Evolutionary conservation across 257 asterid species (phyloP).

Genomic region (Solanum boliviense): DNA sequence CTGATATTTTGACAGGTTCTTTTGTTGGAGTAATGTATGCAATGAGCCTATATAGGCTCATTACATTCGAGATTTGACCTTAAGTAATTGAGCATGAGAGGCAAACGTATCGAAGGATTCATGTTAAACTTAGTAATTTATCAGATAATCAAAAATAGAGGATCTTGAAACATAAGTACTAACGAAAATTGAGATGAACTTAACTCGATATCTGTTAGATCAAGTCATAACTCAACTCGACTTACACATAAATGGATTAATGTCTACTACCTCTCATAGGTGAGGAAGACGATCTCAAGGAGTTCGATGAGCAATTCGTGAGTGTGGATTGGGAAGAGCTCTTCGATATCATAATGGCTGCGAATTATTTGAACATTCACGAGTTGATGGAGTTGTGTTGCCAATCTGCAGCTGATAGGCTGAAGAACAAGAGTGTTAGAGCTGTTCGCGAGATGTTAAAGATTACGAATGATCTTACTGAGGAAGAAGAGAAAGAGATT

Average conservation of each 20-base stretch:
- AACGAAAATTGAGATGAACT: neutral
- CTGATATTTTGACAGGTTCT: neutral
- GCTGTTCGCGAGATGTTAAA: neutral
- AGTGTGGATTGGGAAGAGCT: neutral
- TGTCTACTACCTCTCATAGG: neutral
- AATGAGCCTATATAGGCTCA: neutral
- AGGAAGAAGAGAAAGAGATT: conserved; percentile 11
- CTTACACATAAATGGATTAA: neutral
- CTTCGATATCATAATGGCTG: neutral
- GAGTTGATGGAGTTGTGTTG: neutral
- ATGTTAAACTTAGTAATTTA: neutral
- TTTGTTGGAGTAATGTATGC: neutral
- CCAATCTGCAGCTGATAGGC: neutral
- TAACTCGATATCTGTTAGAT: neutral
- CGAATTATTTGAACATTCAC: conserved; percentile 2
- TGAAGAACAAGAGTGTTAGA: neutral
- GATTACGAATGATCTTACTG: conserved; percentile 3
- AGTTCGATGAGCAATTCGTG: conserved; percentile 1
- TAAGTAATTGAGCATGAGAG: neutral
- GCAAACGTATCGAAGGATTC: neutral
- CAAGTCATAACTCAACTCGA: neutral
- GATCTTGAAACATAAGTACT: neutral
- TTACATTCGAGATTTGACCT: neutral
- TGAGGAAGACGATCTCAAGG: conserved; percentile 1
- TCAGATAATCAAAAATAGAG: neutral